Evolutionary conservation across 1,284 basidiomycete genomes (phyloP).

Genomic region (Somion occarium): DNA sequence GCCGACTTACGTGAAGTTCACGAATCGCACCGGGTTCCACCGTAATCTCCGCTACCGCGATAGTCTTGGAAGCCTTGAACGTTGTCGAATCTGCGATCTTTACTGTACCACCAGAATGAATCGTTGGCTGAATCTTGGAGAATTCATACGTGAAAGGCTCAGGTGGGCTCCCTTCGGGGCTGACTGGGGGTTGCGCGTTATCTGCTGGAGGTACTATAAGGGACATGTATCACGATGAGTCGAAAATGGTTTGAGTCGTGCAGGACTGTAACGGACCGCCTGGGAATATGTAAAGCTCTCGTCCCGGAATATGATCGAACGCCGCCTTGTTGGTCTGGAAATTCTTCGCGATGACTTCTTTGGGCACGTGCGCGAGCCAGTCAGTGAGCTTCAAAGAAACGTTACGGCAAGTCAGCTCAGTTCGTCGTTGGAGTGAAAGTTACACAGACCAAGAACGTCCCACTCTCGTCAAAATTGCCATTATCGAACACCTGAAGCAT

Average conservation of each 20-base stretch:
- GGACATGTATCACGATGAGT: background rate
- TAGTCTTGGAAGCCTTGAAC: slow-evolving; percentile 51
- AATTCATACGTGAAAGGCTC: slow-evolving; percentile 48
- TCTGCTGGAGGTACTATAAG: slow-evolving; percentile 15
- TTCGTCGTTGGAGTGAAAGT: slow-evolving; percentile 12
- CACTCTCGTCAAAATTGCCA: slow-evolving; percentile 59
- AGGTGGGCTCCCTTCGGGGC: slow-evolving; percentile 38
- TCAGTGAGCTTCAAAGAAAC: slow-evolving; percentile 43
- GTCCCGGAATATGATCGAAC: slow-evolving; percentile 48
- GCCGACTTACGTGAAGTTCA: slow-evolving; percentile 50
- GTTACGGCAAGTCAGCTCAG: background rate
- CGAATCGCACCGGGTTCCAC: slow-evolving; percentile 54
- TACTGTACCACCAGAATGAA: slow-evolving; percentile 46
- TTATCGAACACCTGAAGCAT: slow-evolving; percentile 50
- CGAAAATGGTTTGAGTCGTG: background rate
- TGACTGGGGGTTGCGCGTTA: slow-evolving; percentile 14
- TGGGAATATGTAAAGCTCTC: slow-evolving; percentile 54
- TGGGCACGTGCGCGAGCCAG: slow-evolving; percentile 58
- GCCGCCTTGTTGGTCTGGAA: slow-evolving; percentile 50
- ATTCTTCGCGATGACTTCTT: slow-evolving; percentile 64
- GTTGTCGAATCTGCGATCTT: slow-evolving; percentile 56
- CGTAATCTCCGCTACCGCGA: slow-evolving; percentile 53
- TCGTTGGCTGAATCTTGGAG: slow-evolving; percentile 39
- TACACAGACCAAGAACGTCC: slow-evolving; percentile 49
- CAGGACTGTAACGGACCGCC: slow-evolving; percentile 28